Percentiles rank a stretch among this genome's conserved stretches.
These are phyloP conservation scores for Xylaria acuta DNA, from an alignment of 495 filamentous ascomycete species.

Conservation along the genomic window DNA sequence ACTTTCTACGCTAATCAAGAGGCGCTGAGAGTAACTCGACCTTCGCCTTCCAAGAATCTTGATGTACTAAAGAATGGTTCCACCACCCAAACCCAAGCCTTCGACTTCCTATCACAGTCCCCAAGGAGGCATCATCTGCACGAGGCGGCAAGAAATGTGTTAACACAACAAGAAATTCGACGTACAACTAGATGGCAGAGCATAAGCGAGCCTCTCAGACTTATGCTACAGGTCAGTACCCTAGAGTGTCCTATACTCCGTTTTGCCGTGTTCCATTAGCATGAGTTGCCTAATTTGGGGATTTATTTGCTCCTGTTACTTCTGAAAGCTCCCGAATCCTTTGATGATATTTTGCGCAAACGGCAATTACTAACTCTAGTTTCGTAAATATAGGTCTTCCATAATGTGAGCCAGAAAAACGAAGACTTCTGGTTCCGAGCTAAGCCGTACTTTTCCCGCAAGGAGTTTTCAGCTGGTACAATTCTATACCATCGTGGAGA, in stretches of 20 bases:
- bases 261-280: background rate
- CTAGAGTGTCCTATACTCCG: background rate
- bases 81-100: slow-evolving; percentile 28
- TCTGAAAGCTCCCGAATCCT: background rate
- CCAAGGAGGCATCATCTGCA: slow-evolving; percentile 80
- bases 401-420: slow-evolving; percentile 78
- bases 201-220: slow-evolving; percentile 86
- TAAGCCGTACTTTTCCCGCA: slow-evolving; percentile 71
- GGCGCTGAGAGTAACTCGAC: slow-evolving; percentile 43
- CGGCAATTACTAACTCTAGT: background rate
- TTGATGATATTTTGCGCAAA: background rate
- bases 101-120: slow-evolving; percentile 68
- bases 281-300: background rate
- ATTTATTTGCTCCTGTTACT: background rate
- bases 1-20: slow-evolving; percentile 73
- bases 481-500: slow-evolving; percentile 78
- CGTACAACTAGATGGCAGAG: slow-evolving; percentile 69
- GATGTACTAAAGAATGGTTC: slow-evolving; percentile 58
- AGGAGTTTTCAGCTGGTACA: slow-evolving; percentile 69
- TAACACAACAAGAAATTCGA: slow-evolving; percentile 61
- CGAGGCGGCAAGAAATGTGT: slow-evolving; percentile 74
- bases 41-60: slow-evolving; percentile 49
- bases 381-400: slow-evolving; percentile 63
- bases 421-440: slow-evolving; percentile 94
- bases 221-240: slow-evolving; percentile 71